These are phyloP conservation scores for Carex parvula DNA, from an alignment of 176 grass and related monocot species.

Conservation along the genomic window DNA sequence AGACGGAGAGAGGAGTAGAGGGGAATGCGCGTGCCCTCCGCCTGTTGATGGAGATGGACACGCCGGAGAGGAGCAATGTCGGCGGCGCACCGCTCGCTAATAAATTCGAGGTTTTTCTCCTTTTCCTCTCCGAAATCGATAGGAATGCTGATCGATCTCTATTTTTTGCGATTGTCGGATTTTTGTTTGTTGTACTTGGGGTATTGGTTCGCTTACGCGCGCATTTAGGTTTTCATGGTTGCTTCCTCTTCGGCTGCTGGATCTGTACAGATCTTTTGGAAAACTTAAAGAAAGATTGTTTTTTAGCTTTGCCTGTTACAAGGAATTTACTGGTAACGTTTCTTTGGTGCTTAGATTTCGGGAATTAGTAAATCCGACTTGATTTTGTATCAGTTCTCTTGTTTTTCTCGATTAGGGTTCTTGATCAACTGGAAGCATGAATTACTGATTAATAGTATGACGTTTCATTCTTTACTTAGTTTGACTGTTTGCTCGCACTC, in stretches of 20 bases:
- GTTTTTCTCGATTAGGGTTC: neutral
- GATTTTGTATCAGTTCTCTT: neutral
- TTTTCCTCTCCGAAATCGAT: neutral
- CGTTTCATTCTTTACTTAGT: neutral
- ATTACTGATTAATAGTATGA: neutral
- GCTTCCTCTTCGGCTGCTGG: constrained; percentile 5
- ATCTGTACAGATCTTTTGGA: constrained; percentile 3
- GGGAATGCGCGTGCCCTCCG: constrained; percentile 18
- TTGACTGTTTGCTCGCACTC: neutral
- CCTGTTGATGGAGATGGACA: constrained; percentile 57
- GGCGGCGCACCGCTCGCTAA: constrained; percentile 28
- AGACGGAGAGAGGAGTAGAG: neutral
- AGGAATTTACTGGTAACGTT: neutral
- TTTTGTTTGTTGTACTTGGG: neutral
- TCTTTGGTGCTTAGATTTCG: neutral
- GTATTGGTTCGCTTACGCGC: neutral
- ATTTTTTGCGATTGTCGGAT: neutral
- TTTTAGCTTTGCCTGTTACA: neutral
- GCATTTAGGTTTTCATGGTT: neutral
- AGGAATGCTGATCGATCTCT: neutral
- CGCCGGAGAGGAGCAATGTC: constrained; percentile 49
- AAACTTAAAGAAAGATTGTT: neutral
- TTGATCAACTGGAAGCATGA: neutral
- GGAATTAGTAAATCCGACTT: neutral
- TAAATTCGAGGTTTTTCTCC: constrained; percentile 32